Evolutionary conservation across 768 basidiomycete genomes (phyloP).

Genomic region (Melanogaster broomeanus): DNA sequence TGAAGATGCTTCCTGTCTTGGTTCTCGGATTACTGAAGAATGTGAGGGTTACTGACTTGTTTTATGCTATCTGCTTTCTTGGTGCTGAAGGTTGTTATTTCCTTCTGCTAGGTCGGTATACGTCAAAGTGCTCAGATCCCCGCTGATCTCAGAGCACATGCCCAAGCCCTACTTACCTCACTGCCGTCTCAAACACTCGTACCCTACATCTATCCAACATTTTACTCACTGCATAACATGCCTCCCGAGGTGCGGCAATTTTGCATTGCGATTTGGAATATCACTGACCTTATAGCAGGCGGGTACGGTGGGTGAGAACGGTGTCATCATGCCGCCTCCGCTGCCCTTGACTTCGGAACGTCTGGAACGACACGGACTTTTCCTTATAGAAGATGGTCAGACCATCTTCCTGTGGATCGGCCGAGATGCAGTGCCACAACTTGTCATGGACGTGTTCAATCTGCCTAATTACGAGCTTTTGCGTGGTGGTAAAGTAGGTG

Average conservation of each 20-base stretch:
- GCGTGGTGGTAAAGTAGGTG: constrained; percentile 86
- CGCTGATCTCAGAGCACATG: constrained; percentile 93
- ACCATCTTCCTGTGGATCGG: constrained; percentile 98
- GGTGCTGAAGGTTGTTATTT: background rate
- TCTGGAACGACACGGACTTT: constrained; percentile 92
- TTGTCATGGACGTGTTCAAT: constrained; percentile 93
- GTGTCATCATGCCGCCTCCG: constrained; percentile 84
- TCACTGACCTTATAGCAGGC: constrained; percentile 49
- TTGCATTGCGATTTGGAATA: background rate
- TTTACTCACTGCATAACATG: constrained; percentile 98
- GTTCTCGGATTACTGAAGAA: constrained; percentile 93
- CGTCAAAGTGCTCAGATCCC: constrained; percentile 97
- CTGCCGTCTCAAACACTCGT: constrained; percentile 89
- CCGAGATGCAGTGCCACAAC: constrained; percentile 96
- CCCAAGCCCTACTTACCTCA: constrained; percentile 88
- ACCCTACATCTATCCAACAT: constrained; percentile 92
- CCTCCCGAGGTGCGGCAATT: constrained; percentile 67
- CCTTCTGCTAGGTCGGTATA: constrained; percentile 70
- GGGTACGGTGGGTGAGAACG: constrained; percentile 88
- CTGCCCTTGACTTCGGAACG: constrained; percentile 94
- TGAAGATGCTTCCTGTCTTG: constrained; percentile 93
- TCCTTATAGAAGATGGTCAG: constrained; percentile 96
- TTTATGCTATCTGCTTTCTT: background rate
- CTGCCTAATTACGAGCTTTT: constrained; percentile 85
- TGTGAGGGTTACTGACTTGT: constrained; percentile 49